A percentile compares a stretch with the other conserved stretches of the same genome.
These are phyloP conservation scores for Syncephalis fuscata DNA, from an alignment of 371 early-diverging fungal genomes.

Conservation along the genomic window DNA sequence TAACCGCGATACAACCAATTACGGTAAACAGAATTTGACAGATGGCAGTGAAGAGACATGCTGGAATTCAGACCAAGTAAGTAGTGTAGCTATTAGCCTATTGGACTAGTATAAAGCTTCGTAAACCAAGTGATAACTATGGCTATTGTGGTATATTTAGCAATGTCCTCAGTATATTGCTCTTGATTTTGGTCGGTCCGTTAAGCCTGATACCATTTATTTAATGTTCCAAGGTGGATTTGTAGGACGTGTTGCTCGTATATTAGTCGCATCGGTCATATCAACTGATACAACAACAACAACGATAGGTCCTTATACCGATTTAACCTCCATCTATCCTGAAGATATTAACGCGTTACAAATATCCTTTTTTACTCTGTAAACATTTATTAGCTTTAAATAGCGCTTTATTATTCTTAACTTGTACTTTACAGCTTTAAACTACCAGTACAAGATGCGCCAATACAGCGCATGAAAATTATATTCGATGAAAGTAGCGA, in stretches of 20 bases:
- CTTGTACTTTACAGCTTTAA: neutral
- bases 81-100: neutral
- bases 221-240: slow-evolving; percentile 91
- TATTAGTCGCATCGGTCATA: slow-evolving; percentile 9
- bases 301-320: slow-evolving; percentile 21
- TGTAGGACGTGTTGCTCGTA: slow-evolving; percentile 51
- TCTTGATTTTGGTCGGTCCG: slow-evolving; percentile 45
- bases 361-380: slow-evolving; percentile 9
- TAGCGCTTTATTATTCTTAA: neutral
- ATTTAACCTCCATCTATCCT: slow-evolving; percentile 32
- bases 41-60: slow-evolving; percentile 73
- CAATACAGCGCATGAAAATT: slow-evolving; percentile 28
- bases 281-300: slow-evolving; percentile 3
- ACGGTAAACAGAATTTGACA: slow-evolving; percentile 65
- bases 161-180: slow-evolving; percentile 69
- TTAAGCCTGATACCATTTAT: slow-evolving; percentile 18
- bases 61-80: slow-evolving; percentile 86
- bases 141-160: slow-evolving; percentile 11
- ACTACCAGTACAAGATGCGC: neutral
- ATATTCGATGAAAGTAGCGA: slow-evolving; percentile 66
- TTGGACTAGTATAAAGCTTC: neutral
- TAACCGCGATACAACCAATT: slow-evolving; percentile 54
- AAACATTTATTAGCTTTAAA: neutral
- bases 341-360: slow-evolving; percentile 52
- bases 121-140: neutral